Percentiles rank a stretch among this genome's conserved stretches.
Conservation (phyloP, 2,329 filamentous ascomycete species). For the Monosporascus ibericus region DNA sequence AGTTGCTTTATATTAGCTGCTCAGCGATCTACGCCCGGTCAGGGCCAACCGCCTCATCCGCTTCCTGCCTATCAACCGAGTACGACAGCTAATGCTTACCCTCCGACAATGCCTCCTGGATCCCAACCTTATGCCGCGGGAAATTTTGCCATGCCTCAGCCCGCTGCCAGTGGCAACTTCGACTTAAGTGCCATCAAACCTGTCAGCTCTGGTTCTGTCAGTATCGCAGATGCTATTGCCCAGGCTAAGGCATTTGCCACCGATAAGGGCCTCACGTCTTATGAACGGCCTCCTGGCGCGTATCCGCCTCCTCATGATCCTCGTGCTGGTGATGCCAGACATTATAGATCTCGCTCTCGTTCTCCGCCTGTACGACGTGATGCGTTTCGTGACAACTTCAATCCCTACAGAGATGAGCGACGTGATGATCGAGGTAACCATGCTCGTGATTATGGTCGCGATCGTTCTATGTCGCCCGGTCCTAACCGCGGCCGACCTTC, state of each 20-base stretch:
- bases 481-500: conserved; percentile 42
- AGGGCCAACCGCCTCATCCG: conserved; percentile 33
- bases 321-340: conserved; percentile 43
- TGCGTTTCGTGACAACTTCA: conserved; percentile 68
- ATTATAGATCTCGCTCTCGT: conserved; percentile 65
- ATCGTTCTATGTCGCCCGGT: conserved; percentile 67
- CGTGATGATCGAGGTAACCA: conserved; percentile 58
- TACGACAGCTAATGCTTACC: conserved; percentile 31
- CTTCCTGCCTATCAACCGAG: conserved; percentile 27
- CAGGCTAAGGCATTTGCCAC: conserved; percentile 78
- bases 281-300: conserved; percentile 49
- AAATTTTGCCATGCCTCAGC: conserved; percentile 54
- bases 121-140: conserved; percentile 30
- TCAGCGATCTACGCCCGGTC: conserved; percentile 38
- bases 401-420: conserved; percentile 80
- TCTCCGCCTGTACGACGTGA: conserved; percentile 65
- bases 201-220: conserved; percentile 73
- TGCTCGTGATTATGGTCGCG: conserved; percentile 53
- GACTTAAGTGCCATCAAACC: conserved; percentile 78
- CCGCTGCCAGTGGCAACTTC: conserved; percentile 67
- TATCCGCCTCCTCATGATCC: conserved; percentile 32
- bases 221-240: conserved; percentile 76
- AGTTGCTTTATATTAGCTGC: conserved; percentile 28
- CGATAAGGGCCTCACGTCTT: conserved; percentile 65
- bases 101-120: conserved; percentile 33